phyloP scores from a whole-genome alignment of 2,329 filamentous ascomycete genomes.

The Aspergillus quadricinctus region DNA sequence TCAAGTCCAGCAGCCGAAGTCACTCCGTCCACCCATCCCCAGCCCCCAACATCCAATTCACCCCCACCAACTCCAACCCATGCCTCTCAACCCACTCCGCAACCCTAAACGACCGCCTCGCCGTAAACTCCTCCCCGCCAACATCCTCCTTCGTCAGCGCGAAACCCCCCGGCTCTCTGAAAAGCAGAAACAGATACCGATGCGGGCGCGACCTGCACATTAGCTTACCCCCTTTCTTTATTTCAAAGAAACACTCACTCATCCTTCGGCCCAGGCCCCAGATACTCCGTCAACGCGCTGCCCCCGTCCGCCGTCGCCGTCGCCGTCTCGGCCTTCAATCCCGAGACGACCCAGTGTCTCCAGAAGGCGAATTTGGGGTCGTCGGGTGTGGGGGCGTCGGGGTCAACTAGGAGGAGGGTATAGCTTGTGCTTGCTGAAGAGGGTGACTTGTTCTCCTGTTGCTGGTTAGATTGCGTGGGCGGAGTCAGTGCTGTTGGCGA shows the following conservation, averaged over 20 bases:
- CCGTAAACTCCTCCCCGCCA: slow-evolving; percentile 13
- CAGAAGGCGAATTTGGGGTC: slow-evolving; percentile 17
- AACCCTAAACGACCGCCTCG: slow-evolving; percentile 11
- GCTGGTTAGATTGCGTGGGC: neutral
- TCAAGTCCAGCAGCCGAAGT: neutral
- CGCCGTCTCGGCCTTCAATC: neutral
- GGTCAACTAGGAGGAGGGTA: slow-evolving; percentile 12
- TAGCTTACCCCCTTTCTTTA: neutral
- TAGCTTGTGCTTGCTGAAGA: slow-evolving; percentile 1
- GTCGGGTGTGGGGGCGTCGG: slow-evolving; percentile 14
- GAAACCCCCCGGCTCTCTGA: slow-evolving; percentile 8
- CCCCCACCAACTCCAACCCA: slow-evolving; percentile 8
- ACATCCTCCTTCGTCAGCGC: slow-evolving; percentile 8
- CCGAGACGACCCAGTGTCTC: slow-evolving; percentile 14
- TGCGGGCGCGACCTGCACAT: slow-evolving; percentile 9
- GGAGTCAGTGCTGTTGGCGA: neutral
- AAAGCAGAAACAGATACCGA: slow-evolving; percentile 13
- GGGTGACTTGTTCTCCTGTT: neutral
- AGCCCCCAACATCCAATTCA: slow-evolving; percentile 16
- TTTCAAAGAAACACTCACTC: slow-evolving; percentile 12
- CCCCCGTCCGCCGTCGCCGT: neutral
- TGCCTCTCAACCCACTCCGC: slow-evolving; percentile 8
- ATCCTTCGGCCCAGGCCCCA: slow-evolving; percentile 16
- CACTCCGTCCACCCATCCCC: slow-evolving; percentile 13
- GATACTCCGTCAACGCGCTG: slow-evolving; percentile 10